phyloP scores from a whole-genome alignment of 352 stramenopile genomes.

The Phytophthora tentaculata region DNA sequence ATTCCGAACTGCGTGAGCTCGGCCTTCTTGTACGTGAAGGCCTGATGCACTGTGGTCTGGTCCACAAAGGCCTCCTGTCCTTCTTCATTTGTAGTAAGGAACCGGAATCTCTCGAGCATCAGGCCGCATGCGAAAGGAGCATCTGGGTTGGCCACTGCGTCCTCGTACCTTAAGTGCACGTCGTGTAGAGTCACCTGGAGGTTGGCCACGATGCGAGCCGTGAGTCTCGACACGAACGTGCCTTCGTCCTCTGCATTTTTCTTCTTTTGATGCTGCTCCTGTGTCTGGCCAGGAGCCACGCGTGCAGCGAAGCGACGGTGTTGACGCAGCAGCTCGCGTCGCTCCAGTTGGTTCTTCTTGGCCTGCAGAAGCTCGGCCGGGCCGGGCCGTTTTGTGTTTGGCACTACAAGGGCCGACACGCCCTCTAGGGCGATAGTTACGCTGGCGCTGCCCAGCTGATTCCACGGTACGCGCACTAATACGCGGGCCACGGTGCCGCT shows the following conservation, averaged over 20 bases:
- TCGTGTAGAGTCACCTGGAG: slow-evolving; percentile 76
- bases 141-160: slow-evolving; percentile 65
- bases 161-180: slow-evolving; percentile 83
- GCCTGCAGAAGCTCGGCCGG: slow-evolving; percentile 57
- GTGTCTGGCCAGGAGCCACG: slow-evolving; percentile 30
- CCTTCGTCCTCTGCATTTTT: slow-evolving; percentile 65
- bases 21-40: slow-evolving; percentile 72
- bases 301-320: slow-evolving; percentile 65
- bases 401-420: slow-evolving; percentile 70
- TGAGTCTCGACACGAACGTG: slow-evolving; percentile 82
- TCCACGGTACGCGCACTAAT: slow-evolving; percentile 87
- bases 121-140: slow-evolving; percentile 75
- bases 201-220: slow-evolving; percentile 81
- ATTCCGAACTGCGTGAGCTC: slow-evolving; percentile 53
- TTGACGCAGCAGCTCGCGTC: slow-evolving; percentile 72
- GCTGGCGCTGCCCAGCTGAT: slow-evolving; percentile 79
- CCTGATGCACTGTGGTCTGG: slow-evolving; percentile 39
- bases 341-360: slow-evolving; percentile 69
- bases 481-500: slow-evolving; percentile 66
- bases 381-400: slow-evolving; percentile 61
- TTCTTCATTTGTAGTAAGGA: slow-evolving; percentile 78
- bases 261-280: slow-evolving; percentile 11
- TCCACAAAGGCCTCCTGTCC: slow-evolving; percentile 76
- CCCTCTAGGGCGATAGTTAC: slow-evolving; percentile 80
- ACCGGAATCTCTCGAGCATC: slow-evolving; percentile 68